Base-by-base conservation (phyloP, 2,329 filamentous ascomycete genomes). In the Coniochaeta prunicola region DNA sequence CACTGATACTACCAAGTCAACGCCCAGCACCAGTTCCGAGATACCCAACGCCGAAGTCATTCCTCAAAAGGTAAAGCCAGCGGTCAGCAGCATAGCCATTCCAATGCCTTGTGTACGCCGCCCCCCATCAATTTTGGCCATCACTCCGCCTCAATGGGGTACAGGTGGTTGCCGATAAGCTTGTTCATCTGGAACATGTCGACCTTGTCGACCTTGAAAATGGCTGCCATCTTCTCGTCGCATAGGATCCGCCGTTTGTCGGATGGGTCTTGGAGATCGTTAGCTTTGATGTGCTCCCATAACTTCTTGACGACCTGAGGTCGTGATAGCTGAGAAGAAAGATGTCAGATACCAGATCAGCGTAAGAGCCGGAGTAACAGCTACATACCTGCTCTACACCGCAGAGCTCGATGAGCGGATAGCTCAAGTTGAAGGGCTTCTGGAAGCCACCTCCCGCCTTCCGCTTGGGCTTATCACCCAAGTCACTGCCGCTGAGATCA, bases 131-230 rank as follows among this genome's bases (percentile, higher is more conserved):
- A 17, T n/a, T n/a, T n/a, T n/a, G 17, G 40, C 8, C n/a, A 19
- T 50, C n/a, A 50, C 45, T 50, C 45, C 2, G 45, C 24, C 24
- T 93, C 91, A 54, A 90, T 81, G 2, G 89, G 90, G 70, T 96
- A 97, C 40, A 97, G 80, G 69, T 97, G 93, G 70, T 89, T 87
- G 63, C 90, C 91, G 12, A 97, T 85, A 17, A 96, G 84, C 79
- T 97, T 97, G 79, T 96, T 97, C 93, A 99, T 97, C 65, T 91
- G 92, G 74, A 99, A 99, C 94, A 99, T 99, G 74, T 97, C 91
- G 56, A 99, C 89, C 68, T 84, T 90, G 68, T 92, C 85, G 68
- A 89, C 84, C 73, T 96, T 96, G 78, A 99, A 99, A 8, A 99
- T 89, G 7, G 89, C 89, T 61, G 90, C 87, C 88, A 99, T 89